Evolutionary conservation across 495 filamentous ascomycete genomes (phyloP), one percentile per base, ranked within the genome.

Genomic region (Xylaria bambusicola): DNA sequence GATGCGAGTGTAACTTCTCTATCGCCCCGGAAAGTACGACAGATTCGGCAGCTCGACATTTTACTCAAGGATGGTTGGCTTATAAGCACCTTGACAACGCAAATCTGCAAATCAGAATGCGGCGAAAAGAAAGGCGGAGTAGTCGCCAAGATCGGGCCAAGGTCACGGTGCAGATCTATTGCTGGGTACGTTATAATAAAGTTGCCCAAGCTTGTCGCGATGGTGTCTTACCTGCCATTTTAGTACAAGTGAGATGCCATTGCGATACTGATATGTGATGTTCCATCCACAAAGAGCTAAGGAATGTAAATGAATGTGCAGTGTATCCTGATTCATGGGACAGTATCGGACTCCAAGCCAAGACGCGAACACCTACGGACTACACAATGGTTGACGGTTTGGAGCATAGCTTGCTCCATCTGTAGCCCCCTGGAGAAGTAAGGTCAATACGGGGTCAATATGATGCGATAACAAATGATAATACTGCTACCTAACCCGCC

Each of bases 71-170:
- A 31, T 42, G 17, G 55, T 29, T 18, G 45, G n/a, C 17, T 21
- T 48, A 31, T 24, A 48, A 20, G 3, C 18, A 21, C 17, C 7
- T 44, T 31, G 35, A 48, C 5, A 12, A 23, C 23, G n/a, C 29
- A 24, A 36, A 24, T 27, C 31, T 20, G 24, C 46, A 44, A 51
- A 58, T 50, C 35, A 52, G 46, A 26, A 41, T 21, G 13, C 20
- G 36, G 56, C 56, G 20, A 50, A 42, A 41, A 18, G 24, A 35
- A 23, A 17, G 47, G 38, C 56, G 36, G 45, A 52, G 27, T 42
- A 20, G n/a, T 26, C 31, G 58, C 58, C 58, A 61, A 61, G 57
- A 44, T 46, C 57, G 13, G 33, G 58, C 58, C 58, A 60, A 60
- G 50, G 21, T 1, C 50, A 20, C 21, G 10, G 41, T 17, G 48